Evolutionary conservation across 2,329 filamentous ascomycete species (phyloP).

Genomic region (Taxawa tesnikishii): DNA sequence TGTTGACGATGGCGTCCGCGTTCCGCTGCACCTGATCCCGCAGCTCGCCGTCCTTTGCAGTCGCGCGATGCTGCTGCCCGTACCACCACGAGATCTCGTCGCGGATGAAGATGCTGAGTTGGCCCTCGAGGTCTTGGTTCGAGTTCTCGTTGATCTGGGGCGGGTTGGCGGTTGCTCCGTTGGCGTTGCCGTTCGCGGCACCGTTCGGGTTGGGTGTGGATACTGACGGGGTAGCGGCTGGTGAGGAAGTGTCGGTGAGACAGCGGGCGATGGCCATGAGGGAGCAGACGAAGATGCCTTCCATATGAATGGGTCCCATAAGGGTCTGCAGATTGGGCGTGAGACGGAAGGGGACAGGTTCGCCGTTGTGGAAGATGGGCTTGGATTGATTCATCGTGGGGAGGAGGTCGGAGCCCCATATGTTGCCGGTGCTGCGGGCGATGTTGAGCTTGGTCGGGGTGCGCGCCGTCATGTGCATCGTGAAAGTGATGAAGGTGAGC

Average conservation of each 20-base stretch:
- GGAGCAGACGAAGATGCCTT: slow-evolving; percentile 89
- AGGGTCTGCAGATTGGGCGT: slow-evolving; percentile 92
- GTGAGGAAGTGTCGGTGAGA: slow-evolving; percentile 60
- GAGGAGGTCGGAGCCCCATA: slow-evolving; percentile 93
- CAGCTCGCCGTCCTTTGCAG: slow-evolving; percentile 54
- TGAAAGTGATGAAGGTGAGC: slow-evolving; percentile 96
- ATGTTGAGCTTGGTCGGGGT: slow-evolving; percentile 95
- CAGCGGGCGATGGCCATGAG: slow-evolving; percentile 95
- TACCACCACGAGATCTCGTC: slow-evolving; percentile 99
- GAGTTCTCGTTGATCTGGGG: slow-evolving; percentile 13
- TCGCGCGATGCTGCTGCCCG: slow-evolving; percentile 59
- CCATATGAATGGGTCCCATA: slow-evolving; percentile 89
- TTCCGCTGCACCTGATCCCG: slow-evolving; percentile 74
- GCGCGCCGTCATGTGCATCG: slow-evolving; percentile 92
- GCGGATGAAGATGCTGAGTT: slow-evolving; percentile 84
- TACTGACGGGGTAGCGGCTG: slow-evolving; percentile 8
- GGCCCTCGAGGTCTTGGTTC: slow-evolving; percentile 72
- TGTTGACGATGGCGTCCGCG: slow-evolving; percentile 82
- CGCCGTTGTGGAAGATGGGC: slow-evolving; percentile 86
- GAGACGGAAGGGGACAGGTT: slow-evolving; percentile 92
- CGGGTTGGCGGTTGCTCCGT: slow-evolving; percentile 1
- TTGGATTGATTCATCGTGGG: slow-evolving; percentile 75
- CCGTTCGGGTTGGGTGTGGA: slow-evolving; percentile 8
- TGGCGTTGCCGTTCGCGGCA: background rate
- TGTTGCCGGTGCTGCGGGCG: slow-evolving; percentile 72